Evolutionary conservation across 805 yeast species (phyloP).

Genomic region (Brettanomyces anomalus): DNA sequence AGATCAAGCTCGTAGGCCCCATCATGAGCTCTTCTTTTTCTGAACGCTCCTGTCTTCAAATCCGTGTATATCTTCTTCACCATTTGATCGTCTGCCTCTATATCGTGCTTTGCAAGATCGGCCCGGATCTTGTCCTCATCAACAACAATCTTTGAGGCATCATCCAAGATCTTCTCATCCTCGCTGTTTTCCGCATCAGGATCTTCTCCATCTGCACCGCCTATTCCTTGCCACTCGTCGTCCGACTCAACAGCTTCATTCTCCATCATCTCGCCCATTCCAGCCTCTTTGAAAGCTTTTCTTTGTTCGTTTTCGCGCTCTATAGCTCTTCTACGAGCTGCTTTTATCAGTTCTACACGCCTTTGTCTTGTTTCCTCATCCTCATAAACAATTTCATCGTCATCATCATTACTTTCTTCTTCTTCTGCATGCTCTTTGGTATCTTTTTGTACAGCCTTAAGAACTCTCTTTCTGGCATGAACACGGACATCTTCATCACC

Average conservation of each 20-base stretch:
- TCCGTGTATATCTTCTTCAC: conserved; percentile 63
- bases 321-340: conserved; percentile 18
- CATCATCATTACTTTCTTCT: conserved; percentile 19
- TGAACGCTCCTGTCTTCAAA: conserved; percentile 61
- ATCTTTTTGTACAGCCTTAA: neutral
- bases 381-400: conserved; percentile 24
- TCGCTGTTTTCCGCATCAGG: conserved; percentile 61
- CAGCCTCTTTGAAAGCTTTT: conserved; percentile 47
- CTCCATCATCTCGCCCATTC: conserved; percentile 54
- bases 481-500: conserved; percentile 17
- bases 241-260: conserved; percentile 86
- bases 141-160: conserved; percentile 46
- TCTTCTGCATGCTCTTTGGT: conserved; percentile 14
- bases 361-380: conserved; percentile 30
- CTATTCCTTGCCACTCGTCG: conserved; percentile 79
- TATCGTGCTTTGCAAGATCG: conserved; percentile 50
- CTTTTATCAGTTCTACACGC: conserved; percentile 13
- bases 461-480: conserved; percentile 5
- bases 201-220: conserved; percentile 59
- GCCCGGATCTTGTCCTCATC: conserved; percentile 51
- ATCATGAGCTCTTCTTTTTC: conserved; percentile 44
- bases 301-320: conserved; percentile 24
- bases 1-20: conserved; percentile 52
- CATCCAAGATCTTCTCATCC: conserved; percentile 72
- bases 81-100: conserved; percentile 51